phyloP scores from a whole-genome alignment of 208 protist species.

The Paratrypanosoma confusum region DNA sequence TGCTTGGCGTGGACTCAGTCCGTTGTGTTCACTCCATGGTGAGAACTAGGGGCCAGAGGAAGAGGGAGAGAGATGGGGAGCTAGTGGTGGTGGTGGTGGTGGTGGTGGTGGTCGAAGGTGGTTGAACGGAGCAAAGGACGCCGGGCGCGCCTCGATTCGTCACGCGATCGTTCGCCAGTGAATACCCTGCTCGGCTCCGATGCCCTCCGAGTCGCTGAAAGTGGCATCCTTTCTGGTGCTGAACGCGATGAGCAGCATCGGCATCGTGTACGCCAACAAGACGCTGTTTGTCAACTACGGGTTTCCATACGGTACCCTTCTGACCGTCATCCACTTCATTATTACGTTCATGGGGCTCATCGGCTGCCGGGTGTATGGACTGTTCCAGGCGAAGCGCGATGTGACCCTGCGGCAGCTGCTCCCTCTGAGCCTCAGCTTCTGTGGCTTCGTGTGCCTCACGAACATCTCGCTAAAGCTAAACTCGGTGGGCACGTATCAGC shows the following conservation, averaged over 20 bases:
- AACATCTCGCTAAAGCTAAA: conserved; percentile 86
- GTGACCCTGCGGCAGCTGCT: conserved; percentile 37
- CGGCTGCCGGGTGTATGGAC: conserved; percentile 22
- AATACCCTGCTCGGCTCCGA: too few species aligned
- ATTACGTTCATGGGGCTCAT: conserved; percentile 42
- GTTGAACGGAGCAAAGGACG: too few species aligned
- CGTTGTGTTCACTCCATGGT: too few species aligned
- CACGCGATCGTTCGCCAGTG: too few species aligned
- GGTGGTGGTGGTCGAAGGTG: too few species aligned
- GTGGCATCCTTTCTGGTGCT: conserved; percentile 29
- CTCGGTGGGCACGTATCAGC: conserved; percentile 84
- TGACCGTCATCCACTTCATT: conserved; percentile 64
- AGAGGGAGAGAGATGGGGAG: too few species aligned
- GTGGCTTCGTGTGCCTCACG: conserved; percentile 78
- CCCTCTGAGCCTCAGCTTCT: conserved; percentile 67
- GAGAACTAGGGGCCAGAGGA: too few species aligned
- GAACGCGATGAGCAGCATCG: conserved; percentile 39
- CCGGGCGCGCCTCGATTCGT: too few species aligned
- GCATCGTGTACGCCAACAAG: conserved; percentile 66
- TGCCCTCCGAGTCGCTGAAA: too few species aligned
- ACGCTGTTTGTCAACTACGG: conserved; percentile 35
- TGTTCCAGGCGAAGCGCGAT: conserved; percentile 40
- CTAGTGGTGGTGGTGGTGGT: too few species aligned
- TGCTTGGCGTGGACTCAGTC: too few species aligned
- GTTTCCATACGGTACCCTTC: conserved; percentile 42